Percentiles rank a stretch among this genome's conserved stretches.
phyloP scores from a whole-genome alignment of 345 rosid species.

The Streptanthus diversifolius region DNA sequence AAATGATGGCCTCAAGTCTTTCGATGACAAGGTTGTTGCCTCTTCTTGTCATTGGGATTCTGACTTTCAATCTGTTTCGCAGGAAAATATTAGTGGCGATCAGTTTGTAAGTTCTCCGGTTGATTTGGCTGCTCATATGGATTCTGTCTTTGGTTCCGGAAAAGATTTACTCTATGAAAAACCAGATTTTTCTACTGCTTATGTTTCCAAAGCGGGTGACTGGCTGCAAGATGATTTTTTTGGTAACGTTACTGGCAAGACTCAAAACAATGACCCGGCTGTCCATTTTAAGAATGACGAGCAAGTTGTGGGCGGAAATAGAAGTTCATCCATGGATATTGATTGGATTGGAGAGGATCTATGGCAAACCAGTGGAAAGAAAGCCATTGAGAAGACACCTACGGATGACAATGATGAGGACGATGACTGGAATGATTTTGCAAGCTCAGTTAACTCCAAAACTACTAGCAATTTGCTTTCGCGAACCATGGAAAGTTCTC shows the following conservation, averaged over 20 bases:
- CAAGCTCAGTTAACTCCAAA: constrained; percentile 47
- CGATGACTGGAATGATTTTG: constrained; percentile 75
- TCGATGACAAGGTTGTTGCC: constrained; percentile 31
- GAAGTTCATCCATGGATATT: constrained; percentile 38
- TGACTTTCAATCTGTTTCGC: constrained; percentile 42
- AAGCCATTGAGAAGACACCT: constrained; percentile 29
- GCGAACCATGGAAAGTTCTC: constrained; percentile 22
- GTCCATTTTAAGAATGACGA: constrained; percentile 18
- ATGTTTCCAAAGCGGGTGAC: constrained; percentile 37
- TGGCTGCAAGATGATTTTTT: constrained; percentile 51
- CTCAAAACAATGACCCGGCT: constrained; percentile 25
- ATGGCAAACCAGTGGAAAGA: constrained; percentile 35
- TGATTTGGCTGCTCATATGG: constrained; percentile 59
- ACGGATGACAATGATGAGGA: constrained; percentile 29
- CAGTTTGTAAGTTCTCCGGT: constrained; percentile 44
- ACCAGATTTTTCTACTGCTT: constrained; percentile 36
- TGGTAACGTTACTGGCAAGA: constrained; percentile 33
- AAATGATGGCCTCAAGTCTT: constrained; percentile 23
- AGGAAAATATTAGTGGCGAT: constrained; percentile 37
- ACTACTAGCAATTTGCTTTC: constrained; percentile 32
- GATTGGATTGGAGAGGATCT: constrained; percentile 44
- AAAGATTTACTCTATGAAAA: constrained; percentile 32
- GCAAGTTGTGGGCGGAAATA: constrained; percentile 24
- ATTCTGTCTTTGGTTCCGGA: constrained; percentile 54
- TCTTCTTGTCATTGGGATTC: constrained; percentile 51